A percentile compares a stretch with the other conserved stretches of the same genome.
Conservation (phyloP, 2,329 filamentous ascomycete genomes). For the Huntiella bhutanensis region DNA sequence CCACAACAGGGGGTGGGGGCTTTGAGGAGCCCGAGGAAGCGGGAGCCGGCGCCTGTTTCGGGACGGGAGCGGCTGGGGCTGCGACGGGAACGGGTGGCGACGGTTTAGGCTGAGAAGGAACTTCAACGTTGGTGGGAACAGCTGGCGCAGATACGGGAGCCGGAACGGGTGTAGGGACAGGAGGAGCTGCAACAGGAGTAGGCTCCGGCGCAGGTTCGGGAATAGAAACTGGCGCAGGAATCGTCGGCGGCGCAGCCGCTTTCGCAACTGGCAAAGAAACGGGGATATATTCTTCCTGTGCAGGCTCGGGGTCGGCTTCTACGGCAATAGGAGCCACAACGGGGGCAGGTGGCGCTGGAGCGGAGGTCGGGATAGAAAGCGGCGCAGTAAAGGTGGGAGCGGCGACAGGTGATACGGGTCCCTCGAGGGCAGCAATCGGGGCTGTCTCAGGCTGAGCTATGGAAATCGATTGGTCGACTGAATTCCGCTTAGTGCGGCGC, state of each 20-base stretch:
- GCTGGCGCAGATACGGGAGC: conserved; percentile 16
- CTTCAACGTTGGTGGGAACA: conserved; percentile 13
- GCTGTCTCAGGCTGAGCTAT: conserved; percentile 14
- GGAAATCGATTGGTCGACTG: conserved; percentile 18
- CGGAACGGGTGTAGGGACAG: conserved; percentile 21
- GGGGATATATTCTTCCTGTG: not conserved
- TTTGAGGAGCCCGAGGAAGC: conserved; percentile 25
- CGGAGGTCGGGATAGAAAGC: conserved; percentile 5
- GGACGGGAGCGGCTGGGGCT: conserved; percentile 21
- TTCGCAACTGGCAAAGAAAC: not conserved
- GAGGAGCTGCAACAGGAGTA: conserved; percentile 10
- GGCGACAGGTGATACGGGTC: conserved; percentile 5
- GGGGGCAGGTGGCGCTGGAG: conserved; percentile 14
- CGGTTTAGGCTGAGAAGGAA: conserved; percentile 15
- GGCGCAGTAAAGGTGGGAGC: conserved; percentile 7
- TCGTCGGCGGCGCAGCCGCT: conserved; percentile 16
- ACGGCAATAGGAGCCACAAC: not conserved
- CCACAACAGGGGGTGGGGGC: conserved; percentile 37
- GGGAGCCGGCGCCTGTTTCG: conserved; percentile 21
- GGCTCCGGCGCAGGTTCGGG: conserved; percentile 3
- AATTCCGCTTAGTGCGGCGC: conserved; percentile 52
- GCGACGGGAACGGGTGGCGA: conserved; percentile 16
- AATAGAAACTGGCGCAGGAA: conserved; percentile 12
- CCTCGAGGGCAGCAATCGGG: not conserved
- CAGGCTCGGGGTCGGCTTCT: not conserved